Conservation (phyloP, 73 alveolate genomes). For the Stentor coeruleus region DNA sequence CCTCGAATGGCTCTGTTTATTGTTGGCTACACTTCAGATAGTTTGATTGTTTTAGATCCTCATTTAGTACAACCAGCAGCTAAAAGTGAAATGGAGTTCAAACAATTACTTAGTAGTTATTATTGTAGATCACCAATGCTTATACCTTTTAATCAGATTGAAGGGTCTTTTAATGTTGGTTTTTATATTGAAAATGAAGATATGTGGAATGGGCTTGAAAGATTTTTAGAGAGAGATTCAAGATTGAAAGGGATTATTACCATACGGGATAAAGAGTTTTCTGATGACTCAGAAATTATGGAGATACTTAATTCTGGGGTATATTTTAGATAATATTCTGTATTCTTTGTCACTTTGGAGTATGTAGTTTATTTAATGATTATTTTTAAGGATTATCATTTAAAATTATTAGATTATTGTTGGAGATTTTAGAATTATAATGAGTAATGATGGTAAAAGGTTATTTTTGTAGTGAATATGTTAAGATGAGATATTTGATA, state of each 20-base stretch:
- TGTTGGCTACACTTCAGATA: conserved; percentile 68
- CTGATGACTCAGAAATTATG: not conserved
- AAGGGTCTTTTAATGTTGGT: not conserved
- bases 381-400: too few relatives aligned
- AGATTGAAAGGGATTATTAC: not conserved
- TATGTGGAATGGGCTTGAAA: not conserved
- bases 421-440: too few relatives aligned
- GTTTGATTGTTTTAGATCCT: conserved; percentile 79
- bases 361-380: too few relatives aligned
- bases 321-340: too few relatives aligned
- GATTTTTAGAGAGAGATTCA: conserved; percentile 23
- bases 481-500: too few relatives aligned
- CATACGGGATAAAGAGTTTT: not conserved
- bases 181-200: not conserved
- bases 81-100: not conserved
- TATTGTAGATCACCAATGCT: not conserved
- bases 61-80: conserved; percentile 70
- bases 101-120: not conserved
- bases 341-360: too few relatives aligned
- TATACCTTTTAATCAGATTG: not conserved
- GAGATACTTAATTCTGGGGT: not conserved
- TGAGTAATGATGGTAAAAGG: not conserved
- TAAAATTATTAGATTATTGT: too few relatives aligned
- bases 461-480: not conserved
- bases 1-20: conserved; percentile 77